Conservation (phyloP, 495 filamentous ascomycete species). For the Lophiostoma macrostomum region DNA sequence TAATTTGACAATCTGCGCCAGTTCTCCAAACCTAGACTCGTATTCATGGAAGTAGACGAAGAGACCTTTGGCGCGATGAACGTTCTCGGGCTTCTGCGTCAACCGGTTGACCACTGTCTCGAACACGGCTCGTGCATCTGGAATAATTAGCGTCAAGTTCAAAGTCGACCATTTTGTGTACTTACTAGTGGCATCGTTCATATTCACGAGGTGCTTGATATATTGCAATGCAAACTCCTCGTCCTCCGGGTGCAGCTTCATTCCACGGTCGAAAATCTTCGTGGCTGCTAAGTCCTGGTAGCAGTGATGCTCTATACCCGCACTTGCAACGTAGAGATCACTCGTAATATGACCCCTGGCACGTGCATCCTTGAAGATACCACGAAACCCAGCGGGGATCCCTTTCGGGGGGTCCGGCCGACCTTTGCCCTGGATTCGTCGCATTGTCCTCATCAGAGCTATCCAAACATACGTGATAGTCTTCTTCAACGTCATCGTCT, state of each 20-base stretch:
- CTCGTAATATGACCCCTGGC: conserved; percentile 80
- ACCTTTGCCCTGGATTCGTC: conserved; percentile 90
- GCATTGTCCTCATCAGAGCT: conserved; percentile 86
- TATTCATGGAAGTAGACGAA: conserved; percentile 90
- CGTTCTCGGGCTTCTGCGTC: conserved; percentile 65
- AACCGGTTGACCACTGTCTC: conserved; percentile 83
- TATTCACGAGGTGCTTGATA: conserved; percentile 85
- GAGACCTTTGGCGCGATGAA: conserved; percentile 74
- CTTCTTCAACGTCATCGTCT: conserved; percentile 68
- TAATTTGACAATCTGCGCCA: conserved; percentile 80
- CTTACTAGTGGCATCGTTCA: conserved; percentile 91
- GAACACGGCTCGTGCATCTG: conserved; percentile 91
- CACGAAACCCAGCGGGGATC: conserved; percentile 62
- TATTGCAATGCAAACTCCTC: conserved; percentile 90
- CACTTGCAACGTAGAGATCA: conserved; percentile 89
- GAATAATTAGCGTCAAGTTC: conserved; percentile 14
- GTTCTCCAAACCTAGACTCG: conserved; percentile 89
- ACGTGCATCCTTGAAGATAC: conserved; percentile 82
- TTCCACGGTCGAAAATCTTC: conserved; percentile 92
- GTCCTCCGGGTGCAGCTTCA: conserved; percentile 88
- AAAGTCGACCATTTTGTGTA: conserved; percentile 15
- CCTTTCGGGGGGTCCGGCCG: conserved; percentile 59
- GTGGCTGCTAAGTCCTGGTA: conserved; percentile 89
- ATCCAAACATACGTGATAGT: conserved; percentile 92
- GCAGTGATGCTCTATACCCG: conserved; percentile 88